Percentiles rank a stretch among this genome's conserved stretches.
phyloP scores from a whole-genome alignment of 495 filamentous ascomycete genomes.

The Polyplosphaeria fusca region DNA sequence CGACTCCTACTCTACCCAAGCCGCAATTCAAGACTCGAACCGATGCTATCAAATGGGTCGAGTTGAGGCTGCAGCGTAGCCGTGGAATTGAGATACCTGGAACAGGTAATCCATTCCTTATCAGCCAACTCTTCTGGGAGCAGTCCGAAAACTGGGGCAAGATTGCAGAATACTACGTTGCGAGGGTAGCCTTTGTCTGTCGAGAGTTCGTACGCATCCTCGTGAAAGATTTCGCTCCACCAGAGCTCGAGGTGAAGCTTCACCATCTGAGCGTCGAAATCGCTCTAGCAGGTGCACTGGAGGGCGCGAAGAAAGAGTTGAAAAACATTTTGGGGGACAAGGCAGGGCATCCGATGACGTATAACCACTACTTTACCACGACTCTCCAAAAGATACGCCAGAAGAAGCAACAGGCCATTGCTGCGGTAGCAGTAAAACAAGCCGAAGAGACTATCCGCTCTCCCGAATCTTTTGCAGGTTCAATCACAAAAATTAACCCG shows the following conservation, averaged over 20 bases:
- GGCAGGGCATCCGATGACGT: conserved; percentile 30
- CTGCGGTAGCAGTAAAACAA: conserved; percentile 5
- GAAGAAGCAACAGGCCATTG: conserved; percentile 7
- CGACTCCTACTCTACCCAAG: background rate
- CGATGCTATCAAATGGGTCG: conserved; percentile 28
- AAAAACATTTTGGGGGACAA: conserved; percentile 29
- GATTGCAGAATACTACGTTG: conserved; percentile 29
- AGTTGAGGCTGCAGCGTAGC: conserved; percentile 14
- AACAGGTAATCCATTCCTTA: conserved; percentile 32
- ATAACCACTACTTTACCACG: conserved; percentile 37
- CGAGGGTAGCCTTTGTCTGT: conserved; percentile 29
- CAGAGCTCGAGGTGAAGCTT: conserved; percentile 23
- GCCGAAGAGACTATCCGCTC: background rate
- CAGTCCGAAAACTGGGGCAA: conserved; percentile 26
- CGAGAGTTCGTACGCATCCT: conserved; percentile 22
- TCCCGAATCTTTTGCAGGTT: background rate
- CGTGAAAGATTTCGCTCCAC: conserved; percentile 14
- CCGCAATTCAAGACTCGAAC: conserved; percentile 12
- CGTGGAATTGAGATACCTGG: conserved; percentile 32
- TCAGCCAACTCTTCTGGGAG: conserved; percentile 36
- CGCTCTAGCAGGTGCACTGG: background rate
- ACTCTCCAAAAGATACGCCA: conserved; percentile 27
- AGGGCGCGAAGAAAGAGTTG: conserved; percentile 20
- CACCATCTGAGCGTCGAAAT: conserved; percentile 14
- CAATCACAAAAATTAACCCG: background rate